These are phyloP conservation scores for Cucurbita maxima DNA, from an alignment of 306 rosid species.

Conservation along the genomic window DNA sequence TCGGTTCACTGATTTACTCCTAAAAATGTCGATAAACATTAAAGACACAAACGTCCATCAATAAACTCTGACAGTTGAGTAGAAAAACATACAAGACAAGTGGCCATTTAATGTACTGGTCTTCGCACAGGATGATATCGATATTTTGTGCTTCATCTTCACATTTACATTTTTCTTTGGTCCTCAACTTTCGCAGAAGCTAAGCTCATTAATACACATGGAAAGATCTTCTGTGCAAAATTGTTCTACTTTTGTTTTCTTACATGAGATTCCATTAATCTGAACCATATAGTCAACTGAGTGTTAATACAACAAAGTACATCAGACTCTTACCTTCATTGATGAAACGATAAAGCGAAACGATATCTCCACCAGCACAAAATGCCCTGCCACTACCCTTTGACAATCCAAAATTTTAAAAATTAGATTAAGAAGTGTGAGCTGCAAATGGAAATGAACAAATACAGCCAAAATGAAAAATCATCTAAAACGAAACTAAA, in stretches of 20 bases:
- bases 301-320: background rate
- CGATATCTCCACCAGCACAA: conserved; percentile 90
- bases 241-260: background rate
- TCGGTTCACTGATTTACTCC: background rate
- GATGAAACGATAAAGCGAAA: conserved; percentile 37
- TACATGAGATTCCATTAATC: background rate
- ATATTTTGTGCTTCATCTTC: background rate
- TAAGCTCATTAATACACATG: background rate
- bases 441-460: background rate
- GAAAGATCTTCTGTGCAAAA: background rate
- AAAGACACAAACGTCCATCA: background rate
- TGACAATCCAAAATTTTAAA: background rate
- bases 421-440: background rate
- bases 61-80: background rate
- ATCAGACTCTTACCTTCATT: conserved; percentile 30
- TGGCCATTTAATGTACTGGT: background rate
- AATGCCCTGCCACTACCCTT: conserved; percentile 89
- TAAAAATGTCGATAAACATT: background rate
- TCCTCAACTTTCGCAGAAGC: background rate
- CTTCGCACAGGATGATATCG: background rate
- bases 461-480: background rate
- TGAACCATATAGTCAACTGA: background rate
- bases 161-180: background rate
- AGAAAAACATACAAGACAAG: background rate
- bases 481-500: background rate